A percentile compares a stretch with the other conserved stretches of the same genome.
phyloP scores from a whole-genome alignment of 257 asterid genomes.

The Capsicum baccatum region DNA sequence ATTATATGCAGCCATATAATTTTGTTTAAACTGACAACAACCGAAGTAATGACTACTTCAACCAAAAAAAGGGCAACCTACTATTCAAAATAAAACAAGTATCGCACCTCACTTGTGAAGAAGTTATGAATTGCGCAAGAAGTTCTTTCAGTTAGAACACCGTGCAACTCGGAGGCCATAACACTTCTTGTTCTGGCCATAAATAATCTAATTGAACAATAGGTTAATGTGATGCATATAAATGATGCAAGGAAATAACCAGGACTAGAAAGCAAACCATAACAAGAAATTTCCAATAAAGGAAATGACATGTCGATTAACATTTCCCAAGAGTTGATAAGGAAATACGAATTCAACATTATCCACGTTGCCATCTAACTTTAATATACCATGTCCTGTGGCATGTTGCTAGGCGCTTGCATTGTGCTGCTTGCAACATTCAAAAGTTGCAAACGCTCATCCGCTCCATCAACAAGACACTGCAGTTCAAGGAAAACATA shows the following conservation, averaged over 20 bases:
- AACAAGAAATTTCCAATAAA: neutral
- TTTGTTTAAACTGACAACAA: neutral
- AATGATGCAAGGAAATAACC: neutral
- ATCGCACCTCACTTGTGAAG: no score
- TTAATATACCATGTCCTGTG: slow-evolving; percentile 46
- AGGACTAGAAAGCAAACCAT: slow-evolving; percentile 4
- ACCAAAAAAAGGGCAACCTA: no score
- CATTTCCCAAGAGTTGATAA: neutral
- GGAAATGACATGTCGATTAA: neutral
- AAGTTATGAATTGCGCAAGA: no score
- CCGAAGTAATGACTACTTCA: no score
- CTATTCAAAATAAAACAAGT: no score
- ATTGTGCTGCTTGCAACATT: slow-evolving; percentile 76
- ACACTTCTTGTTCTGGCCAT: no score
- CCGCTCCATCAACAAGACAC: slow-evolving; percentile 94
- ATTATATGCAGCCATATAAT: neutral
- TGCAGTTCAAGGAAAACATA: slow-evolving; percentile 39
- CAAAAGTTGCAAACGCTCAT: slow-evolving; percentile 88
- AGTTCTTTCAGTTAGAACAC: no score
- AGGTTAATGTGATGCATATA: slow-evolving; percentile 15
- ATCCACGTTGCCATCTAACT: no score
- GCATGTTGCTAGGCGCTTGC: slow-evolving; percentile 69
- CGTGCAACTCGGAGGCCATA: no score
- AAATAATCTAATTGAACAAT: neutral
- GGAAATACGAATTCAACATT: neutral